A percentile compares a stretch with the other conserved stretches of the same genome.
Conservation (phyloP, 805 yeast genomes). For the Spathaspora arborariae region DNA sequence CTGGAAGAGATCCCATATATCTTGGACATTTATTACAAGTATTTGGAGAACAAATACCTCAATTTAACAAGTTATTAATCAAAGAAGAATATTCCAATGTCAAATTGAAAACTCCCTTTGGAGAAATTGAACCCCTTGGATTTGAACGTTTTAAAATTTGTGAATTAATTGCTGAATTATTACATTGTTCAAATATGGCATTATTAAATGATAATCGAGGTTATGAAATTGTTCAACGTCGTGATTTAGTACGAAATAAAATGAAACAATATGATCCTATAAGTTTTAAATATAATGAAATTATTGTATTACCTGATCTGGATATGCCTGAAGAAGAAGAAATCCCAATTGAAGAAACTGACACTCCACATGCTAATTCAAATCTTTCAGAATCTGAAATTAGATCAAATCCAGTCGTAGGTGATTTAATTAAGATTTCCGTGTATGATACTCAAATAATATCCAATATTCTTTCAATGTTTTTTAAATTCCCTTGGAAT, state of each 20-base stretch:
- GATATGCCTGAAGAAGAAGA: constrained; percentile 7
- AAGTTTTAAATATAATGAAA: constrained; percentile 44
- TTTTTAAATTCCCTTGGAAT: constrained; percentile 46
- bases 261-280: constrained; percentile 42
- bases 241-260: constrained; percentile 35
- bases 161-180: constrained; percentile 43
- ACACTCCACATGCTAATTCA: constrained; percentile 42
- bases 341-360: constrained; percentile 25
- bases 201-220: constrained; percentile 43
- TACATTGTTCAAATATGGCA: constrained; percentile 47
- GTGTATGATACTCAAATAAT: constrained; percentile 42
- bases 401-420: constrained; percentile 40
- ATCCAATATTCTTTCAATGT: constrained; percentile 39
- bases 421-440: constrained; percentile 40
- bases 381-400: constrained; percentile 41
- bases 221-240: constrained; percentile 33
- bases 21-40: constrained; percentile 41
- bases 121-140: constrained; percentile 41
- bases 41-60: constrained; percentile 34
- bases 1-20: constrained; percentile 45
- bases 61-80: constrained; percentile 34
- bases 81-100: constrained; percentile 12
- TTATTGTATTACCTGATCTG: constrained; percentile 30
- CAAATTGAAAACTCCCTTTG: constrained; percentile 28
- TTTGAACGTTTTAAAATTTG: constrained; percentile 45